These are phyloP conservation scores for Eustoma russellianum DNA, from an alignment of 257 asterid species.

Conservation along the genomic window DNA sequence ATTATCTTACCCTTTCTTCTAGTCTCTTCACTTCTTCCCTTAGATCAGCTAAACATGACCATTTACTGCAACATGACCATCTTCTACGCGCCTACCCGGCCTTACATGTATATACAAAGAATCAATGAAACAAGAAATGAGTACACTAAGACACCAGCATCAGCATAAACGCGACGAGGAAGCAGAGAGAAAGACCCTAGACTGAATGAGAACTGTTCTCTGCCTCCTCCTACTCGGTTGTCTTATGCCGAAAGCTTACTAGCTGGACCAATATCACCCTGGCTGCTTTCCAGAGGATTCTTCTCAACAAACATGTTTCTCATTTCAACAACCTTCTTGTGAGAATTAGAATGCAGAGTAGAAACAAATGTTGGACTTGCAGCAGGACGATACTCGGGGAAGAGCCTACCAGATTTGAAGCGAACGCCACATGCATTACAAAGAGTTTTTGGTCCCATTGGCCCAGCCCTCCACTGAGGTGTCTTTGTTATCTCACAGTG, in stretches of 20 bases:
- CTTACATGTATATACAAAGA: slow-evolving; percentile 29
- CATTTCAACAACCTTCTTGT: slow-evolving; percentile 49
- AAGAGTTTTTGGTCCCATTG: slow-evolving; percentile 47
- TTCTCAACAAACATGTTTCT: slow-evolving; percentile 18
- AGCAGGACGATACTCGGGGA: slow-evolving; percentile 47
- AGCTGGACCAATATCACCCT: slow-evolving; percentile 17
- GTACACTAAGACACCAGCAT: slow-evolving; percentile 9
- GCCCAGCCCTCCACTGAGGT: slow-evolving; percentile 59
- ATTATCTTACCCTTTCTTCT: slow-evolving; percentile 1
- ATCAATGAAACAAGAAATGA: slow-evolving; percentile 26
- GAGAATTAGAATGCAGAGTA: slow-evolving; percentile 42
- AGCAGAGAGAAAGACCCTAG: neutral
- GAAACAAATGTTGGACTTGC: slow-evolving; percentile 50
- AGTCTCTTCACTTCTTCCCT: slow-evolving; percentile 10
- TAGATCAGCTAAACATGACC: slow-evolving; percentile 14
- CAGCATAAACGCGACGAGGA: slow-evolving; percentile 1
- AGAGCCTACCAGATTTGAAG: slow-evolving; percentile 43
- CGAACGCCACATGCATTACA: slow-evolving; percentile 57
- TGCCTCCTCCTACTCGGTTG: slow-evolving; percentile 9
- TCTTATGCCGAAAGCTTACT: slow-evolving; percentile 7
- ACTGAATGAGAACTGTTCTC: slow-evolving; percentile 4
- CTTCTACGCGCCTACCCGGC: slow-evolving; percentile 7
- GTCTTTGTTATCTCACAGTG: slow-evolving; percentile 52
- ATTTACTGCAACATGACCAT: no score
- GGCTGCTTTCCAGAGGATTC: neutral